Evolutionary conservation across 441 rosid species (phyloP).

Genomic region (Hypseocharis bilobata): DNA sequence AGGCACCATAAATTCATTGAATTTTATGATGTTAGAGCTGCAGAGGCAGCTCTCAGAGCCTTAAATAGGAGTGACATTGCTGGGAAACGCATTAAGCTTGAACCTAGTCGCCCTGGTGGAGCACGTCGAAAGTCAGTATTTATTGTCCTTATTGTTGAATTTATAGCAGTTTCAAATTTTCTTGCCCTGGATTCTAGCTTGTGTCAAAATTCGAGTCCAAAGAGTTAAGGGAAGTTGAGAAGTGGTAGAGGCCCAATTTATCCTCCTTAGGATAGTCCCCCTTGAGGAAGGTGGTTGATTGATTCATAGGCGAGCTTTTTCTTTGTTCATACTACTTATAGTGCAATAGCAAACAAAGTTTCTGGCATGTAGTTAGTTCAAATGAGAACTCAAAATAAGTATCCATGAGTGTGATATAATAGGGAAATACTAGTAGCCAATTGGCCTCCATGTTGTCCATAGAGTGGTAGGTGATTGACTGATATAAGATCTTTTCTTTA

Average conservation of each 20-base stretch:
- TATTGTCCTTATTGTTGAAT: slow-evolving; percentile 4
- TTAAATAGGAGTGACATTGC: slow-evolving; percentile 77
- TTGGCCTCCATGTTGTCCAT: no score
- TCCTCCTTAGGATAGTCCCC: neutral
- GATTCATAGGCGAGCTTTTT: neutral
- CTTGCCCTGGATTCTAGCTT: neutral
- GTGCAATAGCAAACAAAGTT: neutral
- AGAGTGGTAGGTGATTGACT: no score
- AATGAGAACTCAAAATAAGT: no score
- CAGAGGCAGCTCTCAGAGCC: slow-evolving; percentile 71
- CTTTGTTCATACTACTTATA: neutral
- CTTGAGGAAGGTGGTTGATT: neutral
- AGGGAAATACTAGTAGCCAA: no score
- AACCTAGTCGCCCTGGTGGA: slow-evolving; percentile 91
- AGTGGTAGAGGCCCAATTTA: neutral
- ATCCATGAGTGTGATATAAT: no score
- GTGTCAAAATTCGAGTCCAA: no score
- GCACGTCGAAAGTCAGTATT: slow-evolving; percentile 62
- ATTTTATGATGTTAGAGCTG: slow-evolving; percentile 77
- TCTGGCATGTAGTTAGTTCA: neutral
- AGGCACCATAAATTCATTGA: slow-evolving; percentile 75
- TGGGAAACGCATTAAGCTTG: slow-evolving; percentile 85
- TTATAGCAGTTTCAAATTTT: neutral
- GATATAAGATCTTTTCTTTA: no score
- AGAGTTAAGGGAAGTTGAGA: neutral